Percentiles rank a stretch among this genome's conserved stretches.
phyloP scores from a whole-genome alignment of 768 basidiomycete species.

The Lentinula detonsa region DNA sequence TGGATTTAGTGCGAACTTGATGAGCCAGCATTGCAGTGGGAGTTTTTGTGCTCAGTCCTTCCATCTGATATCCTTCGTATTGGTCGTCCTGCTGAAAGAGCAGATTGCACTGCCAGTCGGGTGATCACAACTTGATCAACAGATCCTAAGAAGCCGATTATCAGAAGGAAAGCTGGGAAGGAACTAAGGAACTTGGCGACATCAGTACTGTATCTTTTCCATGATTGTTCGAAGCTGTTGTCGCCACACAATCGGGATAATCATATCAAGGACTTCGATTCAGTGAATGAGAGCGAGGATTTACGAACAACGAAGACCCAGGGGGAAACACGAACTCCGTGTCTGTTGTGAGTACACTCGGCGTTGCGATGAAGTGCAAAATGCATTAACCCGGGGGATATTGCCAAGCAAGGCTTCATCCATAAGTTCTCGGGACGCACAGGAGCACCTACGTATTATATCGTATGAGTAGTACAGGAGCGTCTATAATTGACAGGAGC shows the following conservation, averaged over 20 bases:
- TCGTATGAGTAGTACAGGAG: no score
- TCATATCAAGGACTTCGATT: not conserved
- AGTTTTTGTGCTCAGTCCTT: no score
- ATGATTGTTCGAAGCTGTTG: not conserved
- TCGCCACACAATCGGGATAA: not conserved
- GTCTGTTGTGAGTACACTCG: no score
- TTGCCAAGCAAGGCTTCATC: no score
- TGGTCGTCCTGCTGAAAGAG: not conserved
- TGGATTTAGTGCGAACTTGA: not conserved
- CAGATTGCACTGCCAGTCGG: not conserved
- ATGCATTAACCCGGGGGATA: no score
- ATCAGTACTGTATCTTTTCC: not conserved
- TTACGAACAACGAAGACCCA: not conserved
- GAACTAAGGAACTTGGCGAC: not conserved
- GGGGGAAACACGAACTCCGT: not conserved
- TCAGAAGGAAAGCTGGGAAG: not conserved
- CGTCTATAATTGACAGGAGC: not conserved
- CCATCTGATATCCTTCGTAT: no score
- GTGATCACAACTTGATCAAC: not conserved
- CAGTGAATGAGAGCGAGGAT: not conserved
- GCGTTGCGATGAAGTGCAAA: no score
- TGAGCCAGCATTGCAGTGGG: no score
- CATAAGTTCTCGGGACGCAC: no score
- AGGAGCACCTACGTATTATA: no score
- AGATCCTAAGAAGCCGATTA: not conserved